Percentiles rank a stretch among this genome's conserved stretches.
Evolutionary conservation across 1,284 basidiomycete species (phyloP).

Genomic region (Cystobasidium pallidum): DNA sequence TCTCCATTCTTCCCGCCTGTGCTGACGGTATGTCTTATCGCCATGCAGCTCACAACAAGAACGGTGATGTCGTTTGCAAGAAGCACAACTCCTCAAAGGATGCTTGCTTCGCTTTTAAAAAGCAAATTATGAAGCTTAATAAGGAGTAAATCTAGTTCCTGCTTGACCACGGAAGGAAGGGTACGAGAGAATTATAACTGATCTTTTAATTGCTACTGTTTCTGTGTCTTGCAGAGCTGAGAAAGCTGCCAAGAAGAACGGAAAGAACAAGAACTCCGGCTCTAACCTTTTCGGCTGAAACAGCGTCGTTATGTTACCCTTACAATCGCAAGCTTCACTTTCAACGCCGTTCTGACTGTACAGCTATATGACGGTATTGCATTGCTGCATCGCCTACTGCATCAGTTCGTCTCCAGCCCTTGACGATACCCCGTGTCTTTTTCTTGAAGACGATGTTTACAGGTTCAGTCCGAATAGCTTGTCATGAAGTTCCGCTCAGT

Average conservation of each 20-base stretch:
- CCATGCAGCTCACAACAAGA: slow-evolving; percentile 38
- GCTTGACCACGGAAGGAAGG: no score
- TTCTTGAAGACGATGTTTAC: neutral
- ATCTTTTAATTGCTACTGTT: no score
- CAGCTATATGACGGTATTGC: neutral
- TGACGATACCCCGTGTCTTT: neutral
- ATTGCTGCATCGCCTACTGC: neutral
- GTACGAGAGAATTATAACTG: no score
- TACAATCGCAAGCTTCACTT: neutral
- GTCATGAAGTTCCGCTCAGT: neutral
- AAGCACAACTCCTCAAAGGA: slow-evolving; percentile 39
- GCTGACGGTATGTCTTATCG: neutral
- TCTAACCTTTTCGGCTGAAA: slow-evolving; percentile 24
- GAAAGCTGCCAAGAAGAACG: slow-evolving; percentile 34
- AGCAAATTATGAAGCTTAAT: slow-evolving; percentile 44
- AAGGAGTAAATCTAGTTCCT: slow-evolving; percentile 8
- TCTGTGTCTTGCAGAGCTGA: slow-evolving; percentile 19
- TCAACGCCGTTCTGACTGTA: neutral
- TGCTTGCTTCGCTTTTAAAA: slow-evolving; percentile 43
- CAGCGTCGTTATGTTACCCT: neutral
- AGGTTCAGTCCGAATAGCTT: neutral
- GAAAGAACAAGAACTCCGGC: slow-evolving; percentile 25
- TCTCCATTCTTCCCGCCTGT: no score
- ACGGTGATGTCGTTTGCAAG: slow-evolving; percentile 43
- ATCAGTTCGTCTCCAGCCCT: neutral